Base-by-base conservation (phyloP, 129 eudicot genomes). In the Lactuca saligna region DNA sequence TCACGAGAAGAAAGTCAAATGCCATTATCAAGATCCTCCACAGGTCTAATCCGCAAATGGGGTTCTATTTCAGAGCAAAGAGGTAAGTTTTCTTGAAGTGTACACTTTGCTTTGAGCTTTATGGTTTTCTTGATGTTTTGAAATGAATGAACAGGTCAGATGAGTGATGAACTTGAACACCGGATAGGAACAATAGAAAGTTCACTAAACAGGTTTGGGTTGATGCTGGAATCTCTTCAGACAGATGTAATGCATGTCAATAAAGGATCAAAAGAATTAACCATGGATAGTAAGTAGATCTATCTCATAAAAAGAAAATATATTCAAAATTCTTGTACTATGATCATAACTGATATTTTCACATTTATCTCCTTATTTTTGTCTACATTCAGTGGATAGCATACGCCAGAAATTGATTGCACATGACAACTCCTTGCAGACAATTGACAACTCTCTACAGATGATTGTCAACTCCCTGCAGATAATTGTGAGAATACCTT, bases 221-320 rank as follows among this genome's bases (percentile, higher is more conserved):
- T 89, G 83, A 89, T 86, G 71, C 68, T 93, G 85, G 96, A 93
- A 71, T 86, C 98, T 85, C 83, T 92, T 79, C 98, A 89, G 80
- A 81, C 86, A 54, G 98, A 92, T 73, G 60, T 86, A 68, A 82
- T 93, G 89, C 95, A 84, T 79, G 88, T 81, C 66, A 93, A 89
- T 75, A 86, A 78, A 83, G 95, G 92, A 68, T 84, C 89, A 63
- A 89, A 92, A 63, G 98, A 89, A 83, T 17, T 83, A 76, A 72
- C 86, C 57, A 56, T 92, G 67, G 88, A 84, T 75, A 74, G 98
- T 92, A 70, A 92, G 98, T 82, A 68, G 48, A 54, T 63, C 35
- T 42, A 55, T 55, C 46, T 20, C 65, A 34, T 57, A 72, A 41
- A 39, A 29, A 48, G 41, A 63, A 17, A 53, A 54, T 7, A 33